phyloP scores from a whole-genome alignment of 441 rosid species.

The Pelargonium australe region DNA sequence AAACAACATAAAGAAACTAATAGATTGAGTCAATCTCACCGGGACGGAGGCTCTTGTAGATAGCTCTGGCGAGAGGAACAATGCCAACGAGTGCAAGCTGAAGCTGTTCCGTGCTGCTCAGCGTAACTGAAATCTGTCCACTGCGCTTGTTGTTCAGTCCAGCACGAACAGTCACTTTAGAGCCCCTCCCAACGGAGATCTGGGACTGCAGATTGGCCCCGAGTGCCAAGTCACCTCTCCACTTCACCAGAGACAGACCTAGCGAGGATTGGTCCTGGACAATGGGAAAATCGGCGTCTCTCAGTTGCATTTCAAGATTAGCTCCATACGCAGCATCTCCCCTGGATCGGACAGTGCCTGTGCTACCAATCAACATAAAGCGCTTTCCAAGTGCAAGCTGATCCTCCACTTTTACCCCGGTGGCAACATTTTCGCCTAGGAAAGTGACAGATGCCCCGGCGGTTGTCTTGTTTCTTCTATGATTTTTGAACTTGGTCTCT shows the following conservation, averaged over 20 bases:
- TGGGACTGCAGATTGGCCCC: conserved; percentile 85
- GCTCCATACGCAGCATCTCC: conserved; percentile 77
- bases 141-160: conserved; percentile 89
- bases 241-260: conserved; percentile 78
- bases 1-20: not conserved
- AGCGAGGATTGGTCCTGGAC: conserved; percentile 76
- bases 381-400: conserved; percentile 64
- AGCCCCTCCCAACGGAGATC: conserved; percentile 61
- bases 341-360: conserved; percentile 56
- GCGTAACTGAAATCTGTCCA: conserved; percentile 63
- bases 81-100: conserved; percentile 53
- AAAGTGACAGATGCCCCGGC: conserved; percentile 68
- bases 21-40: not conserved
- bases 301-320: conserved; percentile 59
- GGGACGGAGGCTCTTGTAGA: not conserved
- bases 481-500: conserved; percentile 69
- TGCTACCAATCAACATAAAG: conserved; percentile 58
- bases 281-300: conserved; percentile 71
- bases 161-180: conserved; percentile 70
- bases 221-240: conserved; percentile 86
- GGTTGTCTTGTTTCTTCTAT: conserved; percentile 59
- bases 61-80: not conserved
- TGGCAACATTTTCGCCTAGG: conserved; percentile 65
- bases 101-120: conserved; percentile 85
- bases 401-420: conserved; percentile 78